These are phyloP conservation scores for Tirmania nivea DNA, from an alignment of 495 filamentous ascomycete genomes.

Conservation along the genomic window DNA sequence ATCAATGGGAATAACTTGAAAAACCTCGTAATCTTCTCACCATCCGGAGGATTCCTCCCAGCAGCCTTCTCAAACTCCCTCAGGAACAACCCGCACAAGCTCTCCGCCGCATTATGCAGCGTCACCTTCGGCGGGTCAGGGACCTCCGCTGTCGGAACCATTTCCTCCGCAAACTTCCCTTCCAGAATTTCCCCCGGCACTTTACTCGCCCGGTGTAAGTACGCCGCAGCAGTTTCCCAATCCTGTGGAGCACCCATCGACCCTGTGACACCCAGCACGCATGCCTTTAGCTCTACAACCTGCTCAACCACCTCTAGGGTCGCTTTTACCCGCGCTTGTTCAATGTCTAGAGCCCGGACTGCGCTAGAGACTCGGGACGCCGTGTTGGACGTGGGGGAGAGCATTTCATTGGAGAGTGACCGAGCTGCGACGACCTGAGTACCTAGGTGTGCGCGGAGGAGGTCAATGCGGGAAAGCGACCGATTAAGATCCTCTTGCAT, in stretches of 20 bases:
- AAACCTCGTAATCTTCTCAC: slow-evolving; percentile 74
- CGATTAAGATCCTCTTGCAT: slow-evolving; percentile 67
- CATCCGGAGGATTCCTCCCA: slow-evolving; percentile 42
- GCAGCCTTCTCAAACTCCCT: slow-evolving; percentile 89
- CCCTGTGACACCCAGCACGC: slow-evolving; percentile 80
- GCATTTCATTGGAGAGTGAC: slow-evolving; percentile 66
- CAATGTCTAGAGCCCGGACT: slow-evolving; percentile 66
- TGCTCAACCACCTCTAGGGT: slow-evolving; percentile 87
- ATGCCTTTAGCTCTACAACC: slow-evolving; percentile 86
- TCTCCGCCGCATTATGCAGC: slow-evolving; percentile 65
- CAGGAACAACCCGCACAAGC: slow-evolving; percentile 69
- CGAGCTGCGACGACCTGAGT: slow-evolving; percentile 71
- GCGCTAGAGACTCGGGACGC: slow-evolving; percentile 69
- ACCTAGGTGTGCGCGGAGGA: slow-evolving; percentile 70
- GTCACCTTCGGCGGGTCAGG: slow-evolving; percentile 79
- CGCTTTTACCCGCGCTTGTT: slow-evolving; percentile 72
- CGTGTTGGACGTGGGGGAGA: slow-evolving; percentile 61
- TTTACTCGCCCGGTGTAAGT: slow-evolving; percentile 58
- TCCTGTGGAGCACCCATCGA: slow-evolving; percentile 96
- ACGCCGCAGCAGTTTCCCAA: slow-evolving; percentile 89
- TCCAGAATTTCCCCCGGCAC: slow-evolving; percentile 59
- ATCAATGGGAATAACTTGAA: slow-evolving; percentile 97
- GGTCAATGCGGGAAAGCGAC: slow-evolving; percentile 67
- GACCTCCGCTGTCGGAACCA: slow-evolving; percentile 87
- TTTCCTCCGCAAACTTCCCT: slow-evolving; percentile 73